Conservation (phyloP, 345 rosid genomes). For the Corymbia maculata region DNA sequence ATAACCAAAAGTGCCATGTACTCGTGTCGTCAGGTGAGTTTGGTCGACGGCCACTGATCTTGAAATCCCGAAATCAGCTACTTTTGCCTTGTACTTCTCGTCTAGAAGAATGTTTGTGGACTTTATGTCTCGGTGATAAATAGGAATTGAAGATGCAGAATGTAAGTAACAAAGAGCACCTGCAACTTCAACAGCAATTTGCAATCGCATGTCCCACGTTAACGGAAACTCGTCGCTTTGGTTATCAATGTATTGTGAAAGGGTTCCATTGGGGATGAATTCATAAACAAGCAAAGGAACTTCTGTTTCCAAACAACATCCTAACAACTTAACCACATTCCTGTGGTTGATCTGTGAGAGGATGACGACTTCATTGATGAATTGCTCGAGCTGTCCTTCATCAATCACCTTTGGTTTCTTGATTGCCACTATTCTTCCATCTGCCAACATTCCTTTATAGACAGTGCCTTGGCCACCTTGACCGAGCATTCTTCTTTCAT, state of each 20-base stretch:
- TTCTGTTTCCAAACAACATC: not conserved
- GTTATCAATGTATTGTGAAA: not conserved
- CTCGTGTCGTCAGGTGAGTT: constrained; percentile 5
- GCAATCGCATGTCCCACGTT: not conserved
- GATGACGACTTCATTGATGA: constrained; percentile 8
- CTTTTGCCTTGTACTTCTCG: constrained; percentile 1
- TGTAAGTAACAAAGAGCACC: constrained; percentile 8
- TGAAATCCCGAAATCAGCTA: constrained; percentile 6
- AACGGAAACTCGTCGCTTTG: not conserved
- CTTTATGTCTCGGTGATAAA: constrained; percentile 6
- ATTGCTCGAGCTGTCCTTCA: not conserved
- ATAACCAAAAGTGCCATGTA: constrained; percentile 7
- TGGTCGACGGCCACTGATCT: constrained; percentile 1
- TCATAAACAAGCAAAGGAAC: not conserved
- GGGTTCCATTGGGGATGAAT: not conserved
- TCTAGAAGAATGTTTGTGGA: no score
- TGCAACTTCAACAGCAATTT: not conserved
- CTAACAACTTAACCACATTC: constrained; percentile 2
- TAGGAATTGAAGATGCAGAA: not conserved
- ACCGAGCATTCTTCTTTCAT: not conserved
- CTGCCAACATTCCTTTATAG: not conserved
- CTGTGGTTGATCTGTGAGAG: not conserved
- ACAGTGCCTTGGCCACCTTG: not conserved
- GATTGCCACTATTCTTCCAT: constrained; percentile 7
- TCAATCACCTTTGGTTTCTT: not conserved